These are phyloP conservation scores for Alternaria sp. DNA, from an alignment of 2,329 filamentous ascomycete genomes.

Conservation along the genomic window DNA sequence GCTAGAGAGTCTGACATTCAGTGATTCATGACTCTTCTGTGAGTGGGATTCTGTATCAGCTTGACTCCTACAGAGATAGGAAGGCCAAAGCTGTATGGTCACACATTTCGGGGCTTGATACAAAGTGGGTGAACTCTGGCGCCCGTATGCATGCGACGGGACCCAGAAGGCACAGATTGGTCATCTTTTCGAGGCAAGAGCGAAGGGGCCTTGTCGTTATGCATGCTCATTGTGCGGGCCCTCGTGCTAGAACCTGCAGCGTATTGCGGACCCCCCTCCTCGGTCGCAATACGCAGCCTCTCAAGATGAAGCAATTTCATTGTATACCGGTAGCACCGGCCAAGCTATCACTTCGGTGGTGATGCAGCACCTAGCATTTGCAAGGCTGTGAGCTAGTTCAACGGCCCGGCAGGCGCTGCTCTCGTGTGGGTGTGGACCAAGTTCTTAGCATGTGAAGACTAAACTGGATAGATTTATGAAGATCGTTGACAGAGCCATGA, in stretches of 20 bases:
- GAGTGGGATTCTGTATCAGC: constrained; percentile 1
- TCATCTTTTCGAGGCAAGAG: constrained; percentile 21
- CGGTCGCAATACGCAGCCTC: constrained; percentile 26
- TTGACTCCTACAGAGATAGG: constrained; percentile 12
- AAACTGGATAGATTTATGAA: constrained; percentile 18
- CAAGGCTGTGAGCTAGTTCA: constrained; percentile 24
- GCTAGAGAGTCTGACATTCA: constrained; percentile 20
- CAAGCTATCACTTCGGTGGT: constrained; percentile 23
- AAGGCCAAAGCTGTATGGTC: constrained; percentile 6
- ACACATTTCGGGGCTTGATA: constrained; percentile 20
- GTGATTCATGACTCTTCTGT: constrained; percentile 3
- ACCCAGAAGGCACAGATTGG: constrained; percentile 24
- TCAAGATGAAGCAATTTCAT: constrained; percentile 22
- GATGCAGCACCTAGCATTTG: constrained; percentile 15
- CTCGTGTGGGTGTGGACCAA: constrained; percentile 11
- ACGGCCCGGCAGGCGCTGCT: constrained; percentile 32
- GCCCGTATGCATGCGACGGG: constrained; percentile 33
- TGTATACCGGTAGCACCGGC: constrained; percentile 31
- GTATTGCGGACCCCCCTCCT: constrained; percentile 17
- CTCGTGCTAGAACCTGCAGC: constrained; percentile 18
- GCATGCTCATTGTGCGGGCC: constrained; percentile 31
- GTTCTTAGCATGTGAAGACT: constrained; percentile 18
- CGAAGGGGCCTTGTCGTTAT: constrained; percentile 42
- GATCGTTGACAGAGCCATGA: constrained; percentile 21
- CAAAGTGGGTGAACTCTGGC: constrained; percentile 13